Evolutionary conservation across 768 basidiomycete species (phyloP).

Genomic region (Pleurotus giganteus): DNA sequence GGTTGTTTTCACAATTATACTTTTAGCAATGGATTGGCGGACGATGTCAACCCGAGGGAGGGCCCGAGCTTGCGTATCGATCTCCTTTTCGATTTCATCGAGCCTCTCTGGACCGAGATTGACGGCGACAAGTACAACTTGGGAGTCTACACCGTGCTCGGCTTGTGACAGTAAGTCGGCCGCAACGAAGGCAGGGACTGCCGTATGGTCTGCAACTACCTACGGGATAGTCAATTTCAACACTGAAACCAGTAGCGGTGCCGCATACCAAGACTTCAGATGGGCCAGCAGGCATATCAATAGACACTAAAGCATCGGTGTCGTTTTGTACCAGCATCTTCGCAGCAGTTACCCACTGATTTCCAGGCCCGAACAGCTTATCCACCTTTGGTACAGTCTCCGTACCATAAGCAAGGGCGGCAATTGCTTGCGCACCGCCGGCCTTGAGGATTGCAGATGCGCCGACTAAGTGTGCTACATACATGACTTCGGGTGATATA

Average conservation of each 20-base stretch:
- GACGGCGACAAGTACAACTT: conserved; percentile 90
- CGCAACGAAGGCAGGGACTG: conserved; percentile 87
- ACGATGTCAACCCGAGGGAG: conserved; percentile 89
- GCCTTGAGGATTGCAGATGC: conserved; percentile 91
- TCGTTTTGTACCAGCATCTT: conserved; percentile 99
- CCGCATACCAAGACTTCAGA: conserved; percentile 90
- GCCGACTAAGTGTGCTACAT: conserved; percentile 89
- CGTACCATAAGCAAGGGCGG: conserved; percentile 96
- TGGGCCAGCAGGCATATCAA: conserved; percentile 99
- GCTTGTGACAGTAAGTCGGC: conserved; percentile 97
- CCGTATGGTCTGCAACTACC: conserved; percentile 92
- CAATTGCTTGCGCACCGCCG: conserved; percentile 94
- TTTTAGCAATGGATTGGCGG: conserved; percentile 84
- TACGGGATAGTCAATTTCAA: conserved; percentile 26
- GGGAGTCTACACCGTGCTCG: conserved; percentile 97
- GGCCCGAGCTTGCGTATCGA: conserved; percentile 84
- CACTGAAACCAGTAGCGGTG: not conserved
- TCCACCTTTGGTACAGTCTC: conserved; percentile 95
- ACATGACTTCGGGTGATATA: conserved; percentile 96
- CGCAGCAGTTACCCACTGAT: conserved; percentile 99
- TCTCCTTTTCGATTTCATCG: conserved; percentile 75
- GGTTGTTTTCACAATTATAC: conserved; percentile 76
- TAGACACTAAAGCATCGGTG: conserved; percentile 91
- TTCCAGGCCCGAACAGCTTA: conserved; percentile 99
- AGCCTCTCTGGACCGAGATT: conserved; percentile 61